Conservation (phyloP, 345 rosid species). For the Camelina laxa region DNA sequence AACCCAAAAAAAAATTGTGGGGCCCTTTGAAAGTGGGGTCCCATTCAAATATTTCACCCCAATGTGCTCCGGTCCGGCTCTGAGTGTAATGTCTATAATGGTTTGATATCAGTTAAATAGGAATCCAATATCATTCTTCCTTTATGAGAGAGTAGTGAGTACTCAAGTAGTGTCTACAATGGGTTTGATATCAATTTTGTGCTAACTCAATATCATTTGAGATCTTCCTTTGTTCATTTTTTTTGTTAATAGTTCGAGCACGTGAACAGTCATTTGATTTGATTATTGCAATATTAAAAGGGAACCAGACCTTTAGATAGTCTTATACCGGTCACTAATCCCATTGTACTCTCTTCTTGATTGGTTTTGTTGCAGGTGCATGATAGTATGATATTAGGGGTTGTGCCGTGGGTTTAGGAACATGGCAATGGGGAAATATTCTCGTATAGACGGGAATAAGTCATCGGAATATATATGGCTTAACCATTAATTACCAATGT, state of each 20-base stretch:
- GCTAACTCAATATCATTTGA: background rate
- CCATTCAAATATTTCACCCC: no score
- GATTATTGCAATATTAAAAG: no score
- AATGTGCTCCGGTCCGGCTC: no score
- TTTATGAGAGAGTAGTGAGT: no score
- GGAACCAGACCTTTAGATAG: conserved; percentile 17
- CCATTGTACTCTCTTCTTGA: background rate
- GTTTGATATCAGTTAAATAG: conserved; percentile 13
- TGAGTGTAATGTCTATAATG: no score
- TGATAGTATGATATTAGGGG: conserved; percentile 40
- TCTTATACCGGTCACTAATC: background rate
- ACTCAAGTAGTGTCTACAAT: no score
- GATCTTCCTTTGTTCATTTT: background rate
- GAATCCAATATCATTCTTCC: no score
- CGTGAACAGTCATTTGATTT: no score
- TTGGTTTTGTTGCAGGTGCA: conserved; percentile 32
- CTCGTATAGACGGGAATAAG: conserved; percentile 69
- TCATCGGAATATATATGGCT: conserved; percentile 63
- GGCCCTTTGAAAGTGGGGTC: no score
- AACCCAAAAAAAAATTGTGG: no score
- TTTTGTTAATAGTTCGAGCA: background rate
- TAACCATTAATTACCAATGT: conserved; percentile 63
- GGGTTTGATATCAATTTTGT: background rate
- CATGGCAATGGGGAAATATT: conserved; percentile 71
- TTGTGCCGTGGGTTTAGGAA: conserved; percentile 20